Conservation (phyloP, 306 rosid species). For the Astragalus membranaceus region DNA sequence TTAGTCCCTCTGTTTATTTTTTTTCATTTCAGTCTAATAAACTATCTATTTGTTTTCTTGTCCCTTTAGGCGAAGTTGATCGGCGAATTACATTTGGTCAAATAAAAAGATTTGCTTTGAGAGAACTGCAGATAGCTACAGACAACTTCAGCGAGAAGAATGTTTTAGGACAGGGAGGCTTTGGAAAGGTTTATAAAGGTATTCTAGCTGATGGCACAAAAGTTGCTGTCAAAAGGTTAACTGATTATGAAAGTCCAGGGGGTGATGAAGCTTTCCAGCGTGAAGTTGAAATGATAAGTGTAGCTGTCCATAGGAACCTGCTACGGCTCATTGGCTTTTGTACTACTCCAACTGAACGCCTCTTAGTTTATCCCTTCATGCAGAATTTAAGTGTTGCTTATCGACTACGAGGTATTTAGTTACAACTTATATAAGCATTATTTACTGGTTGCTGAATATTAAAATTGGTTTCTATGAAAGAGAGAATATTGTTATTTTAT, state of each 20-base stretch:
- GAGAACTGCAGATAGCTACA: slow-evolving; percentile 81
- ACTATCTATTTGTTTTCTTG: background rate
- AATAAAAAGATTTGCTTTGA: slow-evolving; percentile 69
- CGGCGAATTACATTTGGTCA: slow-evolving; percentile 85
- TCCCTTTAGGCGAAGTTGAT: slow-evolving; percentile 70
- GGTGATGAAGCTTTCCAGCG: slow-evolving; percentile 90
- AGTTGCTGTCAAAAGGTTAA: slow-evolving; percentile 83
- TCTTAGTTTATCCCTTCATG: slow-evolving; percentile 91
- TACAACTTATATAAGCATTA: background rate
- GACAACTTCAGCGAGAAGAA: slow-evolving; percentile 75
- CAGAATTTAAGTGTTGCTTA: slow-evolving; percentile 90
- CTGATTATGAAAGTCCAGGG: slow-evolving; percentile 75
- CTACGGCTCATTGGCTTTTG: slow-evolving; percentile 83
- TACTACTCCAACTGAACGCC: slow-evolving; percentile 87
- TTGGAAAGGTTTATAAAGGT: slow-evolving; percentile 94
- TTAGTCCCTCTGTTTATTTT: background rate
- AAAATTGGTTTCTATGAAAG: background rate
- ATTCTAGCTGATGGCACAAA: slow-evolving; percentile 63
- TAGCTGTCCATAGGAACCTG: slow-evolving; percentile 85
- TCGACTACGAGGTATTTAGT: slow-evolving; percentile 64
- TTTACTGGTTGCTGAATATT: background rate
- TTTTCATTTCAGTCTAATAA: background rate
- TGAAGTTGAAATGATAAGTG: slow-evolving; percentile 95
- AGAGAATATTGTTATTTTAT: background rate
- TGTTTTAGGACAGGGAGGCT: slow-evolving; percentile 92